Conservation (phyloP, 495 filamentous ascomycete genomes). For the Xylaria acuta region DNA sequence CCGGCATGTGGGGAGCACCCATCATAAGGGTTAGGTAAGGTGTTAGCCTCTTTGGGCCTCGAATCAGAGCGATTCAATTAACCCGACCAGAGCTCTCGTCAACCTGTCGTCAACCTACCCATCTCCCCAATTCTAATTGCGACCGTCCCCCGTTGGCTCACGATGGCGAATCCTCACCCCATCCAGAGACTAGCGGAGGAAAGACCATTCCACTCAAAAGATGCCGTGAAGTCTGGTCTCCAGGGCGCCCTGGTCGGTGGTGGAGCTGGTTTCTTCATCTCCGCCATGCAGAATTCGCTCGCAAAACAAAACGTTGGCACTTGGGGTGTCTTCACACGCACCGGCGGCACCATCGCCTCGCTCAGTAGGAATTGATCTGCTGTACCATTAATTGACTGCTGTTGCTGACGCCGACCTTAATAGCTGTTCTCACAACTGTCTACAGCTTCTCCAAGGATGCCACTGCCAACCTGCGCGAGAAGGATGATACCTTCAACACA, state of each 20-base stretch:
- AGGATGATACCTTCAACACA: conserved; percentile 49
- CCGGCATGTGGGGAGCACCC: conserved; percentile 5
- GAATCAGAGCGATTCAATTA: conserved; percentile 23
- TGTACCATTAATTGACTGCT: background rate
- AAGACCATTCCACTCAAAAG: conserved; percentile 70
- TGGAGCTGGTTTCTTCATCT: conserved; percentile 69
- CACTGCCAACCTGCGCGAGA: conserved; percentile 54
- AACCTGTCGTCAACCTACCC: conserved; percentile 6
- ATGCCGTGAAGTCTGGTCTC: conserved; percentile 73
- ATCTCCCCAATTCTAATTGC: conserved; percentile 20
- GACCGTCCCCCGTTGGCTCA: conserved; percentile 35
- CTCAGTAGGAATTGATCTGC: conserved; percentile 42
- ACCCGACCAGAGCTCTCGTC: background rate
- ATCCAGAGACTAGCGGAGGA: conserved; percentile 33
- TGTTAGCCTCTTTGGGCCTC: background rate
- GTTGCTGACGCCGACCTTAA: conserved; percentile 29
- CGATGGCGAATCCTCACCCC: conserved; percentile 39
- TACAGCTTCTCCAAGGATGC: conserved; percentile 71
- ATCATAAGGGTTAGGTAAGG: no score
- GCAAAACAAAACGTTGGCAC: conserved; percentile 77
- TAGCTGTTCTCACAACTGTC: conserved; percentile 80
- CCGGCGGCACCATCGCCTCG: conserved; percentile 45
- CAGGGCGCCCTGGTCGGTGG: conserved; percentile 69
- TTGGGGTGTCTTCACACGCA: conserved; percentile 74
- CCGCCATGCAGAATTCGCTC: conserved; percentile 85